Evolutionary conservation across 2,329 filamentous ascomycete species (phyloP).

Genomic region (Blastomyces parvus): DNA sequence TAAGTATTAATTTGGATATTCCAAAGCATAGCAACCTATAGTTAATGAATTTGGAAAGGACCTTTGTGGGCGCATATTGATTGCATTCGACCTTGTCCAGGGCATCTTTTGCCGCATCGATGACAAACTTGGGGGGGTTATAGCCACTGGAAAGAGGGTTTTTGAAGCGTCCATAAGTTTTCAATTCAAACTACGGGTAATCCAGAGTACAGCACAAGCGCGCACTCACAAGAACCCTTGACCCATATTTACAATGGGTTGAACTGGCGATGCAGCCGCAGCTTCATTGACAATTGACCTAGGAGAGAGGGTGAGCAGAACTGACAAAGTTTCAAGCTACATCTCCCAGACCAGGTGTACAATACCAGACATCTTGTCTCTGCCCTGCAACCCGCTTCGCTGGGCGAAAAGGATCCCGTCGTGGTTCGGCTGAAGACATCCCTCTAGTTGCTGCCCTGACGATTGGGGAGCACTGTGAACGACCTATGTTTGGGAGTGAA

Average conservation of each 20-base stretch:
- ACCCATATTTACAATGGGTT: slow-evolving; percentile 61
- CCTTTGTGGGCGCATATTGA: slow-evolving; percentile 92
- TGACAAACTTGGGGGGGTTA: slow-evolving; percentile 83
- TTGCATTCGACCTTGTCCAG: slow-evolving; percentile 92
- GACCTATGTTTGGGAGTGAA: neutral
- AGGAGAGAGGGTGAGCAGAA: slow-evolving; percentile 6
- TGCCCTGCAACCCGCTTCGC: slow-evolving; percentile 42
- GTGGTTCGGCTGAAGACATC: slow-evolving; percentile 33
- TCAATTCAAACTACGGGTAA: slow-evolving; percentile 2
- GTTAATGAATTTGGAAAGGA: slow-evolving; percentile 22
- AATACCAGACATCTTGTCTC: slow-evolving; percentile 43
- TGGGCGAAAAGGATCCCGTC: slow-evolving; percentile 37
- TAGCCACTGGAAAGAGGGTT: slow-evolving; percentile 51
- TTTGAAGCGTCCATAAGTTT: neutral
- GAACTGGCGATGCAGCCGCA: slow-evolving; percentile 52
- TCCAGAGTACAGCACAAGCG: neutral
- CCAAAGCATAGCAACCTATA: neutral
- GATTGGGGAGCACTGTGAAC: neutral
- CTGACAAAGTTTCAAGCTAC: neutral
- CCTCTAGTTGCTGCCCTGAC: slow-evolving; percentile 19
- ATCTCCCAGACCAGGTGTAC: neutral
- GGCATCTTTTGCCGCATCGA: slow-evolving; percentile 82
- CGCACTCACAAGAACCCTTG: slow-evolving; percentile 49
- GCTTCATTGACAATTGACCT: slow-evolving; percentile 61
- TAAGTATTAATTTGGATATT: neutral